A percentile compares a stretch with the other conserved stretches of the same genome.
Evolutionary conservation across 306 rosid species (phyloP).

Genomic region (Boehmeria nivea): DNA sequence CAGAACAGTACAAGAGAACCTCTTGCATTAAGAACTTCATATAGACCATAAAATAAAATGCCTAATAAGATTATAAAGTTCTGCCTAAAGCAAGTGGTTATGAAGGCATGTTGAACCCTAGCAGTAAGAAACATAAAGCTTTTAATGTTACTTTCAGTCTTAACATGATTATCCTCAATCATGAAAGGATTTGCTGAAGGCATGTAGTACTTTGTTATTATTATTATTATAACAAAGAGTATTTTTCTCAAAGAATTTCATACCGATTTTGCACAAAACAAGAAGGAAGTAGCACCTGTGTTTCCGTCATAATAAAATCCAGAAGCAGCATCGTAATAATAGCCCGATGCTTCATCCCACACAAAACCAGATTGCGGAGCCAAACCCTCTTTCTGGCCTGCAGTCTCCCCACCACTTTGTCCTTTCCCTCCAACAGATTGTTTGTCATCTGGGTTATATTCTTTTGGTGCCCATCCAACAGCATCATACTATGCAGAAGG

Average conservation of each 20-base stretch:
- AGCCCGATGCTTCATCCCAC: conserved; percentile 98
- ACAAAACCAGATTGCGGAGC: conserved; percentile 95
- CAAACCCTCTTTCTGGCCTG: conserved; percentile 36
- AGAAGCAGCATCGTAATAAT: conserved; percentile 95
- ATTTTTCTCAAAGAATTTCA: neutral
- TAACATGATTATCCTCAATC: too few species aligned
- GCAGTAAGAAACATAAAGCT: too few species aligned
- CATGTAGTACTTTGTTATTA: too few species aligned
- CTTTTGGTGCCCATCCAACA: conserved; percentile 98
- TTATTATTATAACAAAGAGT: too few species aligned
- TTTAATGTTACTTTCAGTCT: too few species aligned
- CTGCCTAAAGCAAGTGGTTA: too few species aligned
- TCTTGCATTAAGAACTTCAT: too few species aligned
- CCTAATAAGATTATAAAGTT: too few species aligned
- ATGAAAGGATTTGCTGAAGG: too few species aligned
- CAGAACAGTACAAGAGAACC: conserved; percentile 18
- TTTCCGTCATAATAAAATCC: conserved; percentile 97
- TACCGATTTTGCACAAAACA: neutral
- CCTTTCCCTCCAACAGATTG: conserved; percentile 50
- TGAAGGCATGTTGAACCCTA: too few species aligned
- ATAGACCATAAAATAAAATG: too few species aligned
- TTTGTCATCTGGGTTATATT: conserved; percentile 83
- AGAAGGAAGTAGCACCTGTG: conserved; percentile 37
- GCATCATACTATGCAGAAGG: conserved; percentile 64
- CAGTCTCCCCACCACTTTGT: conserved; percentile 44